Conservation (phyloP, 345 rosid genomes). For the Gossypium rotundifolium region DNA sequence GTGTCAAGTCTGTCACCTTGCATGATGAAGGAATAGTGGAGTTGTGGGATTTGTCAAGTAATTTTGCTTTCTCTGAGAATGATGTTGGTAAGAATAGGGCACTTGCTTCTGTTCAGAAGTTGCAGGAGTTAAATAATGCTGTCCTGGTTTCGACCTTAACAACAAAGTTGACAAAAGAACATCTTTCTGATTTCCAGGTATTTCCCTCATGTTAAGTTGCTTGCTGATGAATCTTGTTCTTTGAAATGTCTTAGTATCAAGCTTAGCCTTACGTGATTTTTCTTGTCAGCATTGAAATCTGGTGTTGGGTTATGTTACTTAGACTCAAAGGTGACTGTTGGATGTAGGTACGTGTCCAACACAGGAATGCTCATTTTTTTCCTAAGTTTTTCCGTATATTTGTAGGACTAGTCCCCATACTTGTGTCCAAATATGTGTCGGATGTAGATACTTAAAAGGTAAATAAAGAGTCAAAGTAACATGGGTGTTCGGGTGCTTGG, state of each 20-base stretch:
- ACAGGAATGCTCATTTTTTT: no score
- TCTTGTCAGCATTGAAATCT: background rate
- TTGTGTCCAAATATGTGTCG: no score
- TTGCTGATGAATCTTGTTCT: background rate
- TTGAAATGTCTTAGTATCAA: background rate
- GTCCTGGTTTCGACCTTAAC: slow-evolving; percentile 67
- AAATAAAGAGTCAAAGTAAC: no score
- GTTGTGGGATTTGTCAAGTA: slow-evolving; percentile 88
- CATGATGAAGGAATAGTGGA: slow-evolving; percentile 84
- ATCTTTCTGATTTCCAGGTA: slow-evolving; percentile 86
- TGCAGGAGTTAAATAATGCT: slow-evolving; percentile 92
- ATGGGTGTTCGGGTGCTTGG: background rate
- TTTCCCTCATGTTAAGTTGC: background rate
- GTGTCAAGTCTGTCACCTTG: slow-evolving; percentile 93
- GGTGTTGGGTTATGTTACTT: background rate
- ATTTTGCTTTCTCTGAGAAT: slow-evolving; percentile 72
- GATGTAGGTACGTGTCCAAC: no score
- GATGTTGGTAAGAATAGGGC: slow-evolving; percentile 93
- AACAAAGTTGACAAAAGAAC: slow-evolving; percentile 59
- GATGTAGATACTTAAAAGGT: no score
- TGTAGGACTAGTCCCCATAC: no score
- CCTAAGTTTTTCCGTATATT: no score
- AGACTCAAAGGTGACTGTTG: no score
- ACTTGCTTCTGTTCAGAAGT: slow-evolving; percentile 84
- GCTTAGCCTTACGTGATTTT: background rate